A percentile compares a stretch with the other conserved stretches of the same genome.
phyloP scores from a whole-genome alignment of 129 eudicot genomes.

The Gnaphalium uliginosum region DNA sequence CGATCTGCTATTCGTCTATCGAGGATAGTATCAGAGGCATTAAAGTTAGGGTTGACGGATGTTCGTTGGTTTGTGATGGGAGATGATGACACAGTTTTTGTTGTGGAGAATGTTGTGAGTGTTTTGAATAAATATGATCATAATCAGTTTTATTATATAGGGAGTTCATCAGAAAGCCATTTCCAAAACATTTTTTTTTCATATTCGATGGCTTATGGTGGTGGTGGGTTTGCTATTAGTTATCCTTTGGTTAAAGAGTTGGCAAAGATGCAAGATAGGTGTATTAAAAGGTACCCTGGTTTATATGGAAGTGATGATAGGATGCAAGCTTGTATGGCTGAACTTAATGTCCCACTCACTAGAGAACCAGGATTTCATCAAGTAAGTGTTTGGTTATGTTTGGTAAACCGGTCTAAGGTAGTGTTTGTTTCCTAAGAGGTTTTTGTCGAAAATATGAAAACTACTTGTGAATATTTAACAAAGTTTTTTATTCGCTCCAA shows the following conservation, averaged over 20 bases:
- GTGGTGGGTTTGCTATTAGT: constrained; percentile 86
- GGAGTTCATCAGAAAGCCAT: constrained; percentile 78
- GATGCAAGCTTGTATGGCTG: constrained; percentile 91
- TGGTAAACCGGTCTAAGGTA: background rate
- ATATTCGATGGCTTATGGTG: constrained; percentile 81
- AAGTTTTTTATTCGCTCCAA: no score
- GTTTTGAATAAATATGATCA: constrained; percentile 65
- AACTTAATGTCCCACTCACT: constrained; percentile 76
- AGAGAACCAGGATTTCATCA: constrained; percentile 83
- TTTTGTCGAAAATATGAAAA: no score
- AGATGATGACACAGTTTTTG: constrained; percentile 80
- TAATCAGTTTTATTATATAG: constrained; percentile 64
- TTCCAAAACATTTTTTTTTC: constrained; percentile 76
- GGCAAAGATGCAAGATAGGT: constrained; percentile 74
- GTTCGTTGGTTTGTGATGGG: constrained; percentile 94
- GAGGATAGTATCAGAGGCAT: constrained; percentile 73
- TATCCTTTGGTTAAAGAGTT: constrained; percentile 67
- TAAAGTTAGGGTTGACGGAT: constrained; percentile 54
- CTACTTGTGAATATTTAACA: no score
- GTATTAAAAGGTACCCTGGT: constrained; percentile 70
- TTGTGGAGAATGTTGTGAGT: constrained; percentile 64
- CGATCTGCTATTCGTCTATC: constrained; percentile 72
- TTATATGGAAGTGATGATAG: constrained; percentile 86
- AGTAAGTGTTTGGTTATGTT: constrained; percentile 30
- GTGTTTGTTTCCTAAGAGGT: no score